A percentile compares a stretch with the other conserved stretches of the same genome.
Conservation (phyloP, 2,329 filamentous ascomycete genomes). For the Fonsecaea pedrosoi region DNA sequence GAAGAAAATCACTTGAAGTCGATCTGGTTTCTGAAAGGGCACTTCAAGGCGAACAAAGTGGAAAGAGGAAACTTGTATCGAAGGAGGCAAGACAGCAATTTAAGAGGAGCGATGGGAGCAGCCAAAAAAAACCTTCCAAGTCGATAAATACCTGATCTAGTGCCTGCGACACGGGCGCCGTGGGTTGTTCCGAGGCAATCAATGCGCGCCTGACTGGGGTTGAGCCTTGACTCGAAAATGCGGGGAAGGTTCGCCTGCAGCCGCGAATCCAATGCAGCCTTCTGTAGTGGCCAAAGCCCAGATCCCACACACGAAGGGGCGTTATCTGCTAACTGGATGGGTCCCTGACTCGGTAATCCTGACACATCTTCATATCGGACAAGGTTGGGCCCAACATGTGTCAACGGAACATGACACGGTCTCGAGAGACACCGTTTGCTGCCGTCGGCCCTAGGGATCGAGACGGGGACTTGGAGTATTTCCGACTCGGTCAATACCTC, state of each 20-base stretch:
- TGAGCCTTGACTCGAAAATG: slow-evolving; percentile 12
- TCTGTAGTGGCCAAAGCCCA: neutral
- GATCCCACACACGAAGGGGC: slow-evolving; percentile 8
- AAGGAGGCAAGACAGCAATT: slow-evolving; percentile 1
- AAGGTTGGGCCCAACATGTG: neutral
- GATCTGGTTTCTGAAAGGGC: neutral
- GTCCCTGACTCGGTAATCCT: slow-evolving; percentile 1
- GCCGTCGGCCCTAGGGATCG: neutral
- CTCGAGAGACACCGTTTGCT: neutral
- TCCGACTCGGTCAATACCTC: neutral
- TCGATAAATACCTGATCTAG: slow-evolving; percentile 8
- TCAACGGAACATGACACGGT: neutral
- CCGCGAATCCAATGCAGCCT: neutral
- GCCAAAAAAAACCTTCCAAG: neutral
- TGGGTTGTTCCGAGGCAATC: slow-evolving; percentile 11
- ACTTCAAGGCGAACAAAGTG: neutral
- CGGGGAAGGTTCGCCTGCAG: slow-evolving; percentile 13
- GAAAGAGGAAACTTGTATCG: neutral
- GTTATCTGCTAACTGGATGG: slow-evolving; percentile 2
- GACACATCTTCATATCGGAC: neutral
- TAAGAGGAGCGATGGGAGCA: slow-evolving; percentile 9
- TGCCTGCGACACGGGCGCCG: neutral
- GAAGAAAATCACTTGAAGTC: neutral
- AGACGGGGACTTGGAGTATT: neutral
- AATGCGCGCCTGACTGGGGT: slow-evolving; percentile 6